Percentiles rank a stretch among this genome's conserved stretches.
phyloP scores from a whole-genome alignment of 306 rosid genomes.

The Quercus ilex region DNA sequence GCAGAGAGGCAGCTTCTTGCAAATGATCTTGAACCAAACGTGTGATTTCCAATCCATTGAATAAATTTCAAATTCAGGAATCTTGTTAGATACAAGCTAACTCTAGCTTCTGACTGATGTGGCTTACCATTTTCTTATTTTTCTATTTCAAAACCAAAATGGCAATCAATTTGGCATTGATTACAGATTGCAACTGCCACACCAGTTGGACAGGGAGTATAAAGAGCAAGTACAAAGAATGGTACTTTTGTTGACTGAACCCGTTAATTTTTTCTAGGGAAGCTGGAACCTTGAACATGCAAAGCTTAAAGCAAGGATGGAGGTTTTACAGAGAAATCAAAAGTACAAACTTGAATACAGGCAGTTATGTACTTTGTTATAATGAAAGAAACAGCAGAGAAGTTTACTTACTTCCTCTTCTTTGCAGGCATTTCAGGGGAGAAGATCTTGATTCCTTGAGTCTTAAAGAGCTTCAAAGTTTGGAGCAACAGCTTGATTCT shows the following conservation, averaged over 20 bases:
- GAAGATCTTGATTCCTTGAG: constrained; percentile 62
- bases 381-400: neutral
- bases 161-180: neutral
- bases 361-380: neutral
- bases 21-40: constrained; percentile 44
- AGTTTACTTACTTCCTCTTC: neutral
- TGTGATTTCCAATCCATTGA: constrained; percentile 15
- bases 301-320: constrained; percentile 82
- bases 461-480: constrained; percentile 69
- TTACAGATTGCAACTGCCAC: neutral
- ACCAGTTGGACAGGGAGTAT: too few relatives aligned
- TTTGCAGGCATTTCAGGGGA: constrained; percentile 75
- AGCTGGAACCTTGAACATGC: constrained; percentile 80
- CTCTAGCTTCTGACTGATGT: neutral
- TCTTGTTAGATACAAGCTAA: neutral
- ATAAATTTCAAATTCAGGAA: neutral
- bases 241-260: neutral
- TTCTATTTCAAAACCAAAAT: neutral
- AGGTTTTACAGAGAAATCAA: constrained; percentile 59
- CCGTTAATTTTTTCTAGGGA: constrained; percentile 35
- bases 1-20: constrained; percentile 55
- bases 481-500: constrained; percentile 87
- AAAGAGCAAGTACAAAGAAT: too few relatives aligned
- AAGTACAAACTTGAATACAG: constrained; percentile 28
- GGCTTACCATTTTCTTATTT: neutral